Percentiles rank a stretch among this genome's conserved stretches.
phyloP scores from a whole-genome alignment of 306 rosid species.

The Psophocarpus tetragonolobus region DNA sequence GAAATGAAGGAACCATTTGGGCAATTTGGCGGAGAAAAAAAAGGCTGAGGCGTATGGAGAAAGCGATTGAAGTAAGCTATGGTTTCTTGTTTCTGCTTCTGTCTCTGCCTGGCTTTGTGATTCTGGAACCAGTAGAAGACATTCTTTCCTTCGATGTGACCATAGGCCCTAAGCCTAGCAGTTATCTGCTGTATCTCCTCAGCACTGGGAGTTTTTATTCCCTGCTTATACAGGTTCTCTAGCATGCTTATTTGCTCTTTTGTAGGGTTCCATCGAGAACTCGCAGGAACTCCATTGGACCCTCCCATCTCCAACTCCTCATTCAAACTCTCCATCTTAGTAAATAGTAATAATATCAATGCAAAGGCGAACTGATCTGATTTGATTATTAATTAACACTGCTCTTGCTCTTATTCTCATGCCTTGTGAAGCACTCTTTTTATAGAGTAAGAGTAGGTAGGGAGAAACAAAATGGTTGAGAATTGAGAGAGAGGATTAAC shows the following conservation, averaged over 20 bases:
- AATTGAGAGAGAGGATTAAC: constrained; percentile 56
- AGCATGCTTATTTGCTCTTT: constrained; percentile 81
- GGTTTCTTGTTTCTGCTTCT: constrained; percentile 85
- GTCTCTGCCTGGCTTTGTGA: constrained; percentile 89
- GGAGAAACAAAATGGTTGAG: constrained; percentile 32
- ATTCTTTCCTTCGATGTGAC: constrained; percentile 95
- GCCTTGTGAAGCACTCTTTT: constrained; percentile 33
- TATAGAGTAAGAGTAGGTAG: constrained; percentile 40
- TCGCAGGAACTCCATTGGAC: constrained; percentile 17
- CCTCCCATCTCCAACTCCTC: constrained; percentile 18
- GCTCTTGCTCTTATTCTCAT: not conserved
- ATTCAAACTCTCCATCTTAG: constrained; percentile 12
- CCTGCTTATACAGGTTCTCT: constrained; percentile 79
- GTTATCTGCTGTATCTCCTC: constrained; percentile 84
- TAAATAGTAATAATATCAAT: not conserved
- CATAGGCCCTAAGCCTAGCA: constrained; percentile 54
- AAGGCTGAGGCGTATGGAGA: constrained; percentile 41
- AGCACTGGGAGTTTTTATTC: constrained; percentile 81
- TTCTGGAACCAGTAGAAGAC: constrained; percentile 98
- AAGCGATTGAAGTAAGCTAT: constrained; percentile 58
- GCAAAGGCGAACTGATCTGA: not conserved
- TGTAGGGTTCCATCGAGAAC: constrained; percentile 85
- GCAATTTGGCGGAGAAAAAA: constrained; percentile 42
- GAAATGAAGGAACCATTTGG: constrained; percentile 48
- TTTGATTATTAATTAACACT: not conserved